Evolutionary conservation across 345 rosid genomes (phyloP).

Genomic region (Trapa bicornis): DNA sequence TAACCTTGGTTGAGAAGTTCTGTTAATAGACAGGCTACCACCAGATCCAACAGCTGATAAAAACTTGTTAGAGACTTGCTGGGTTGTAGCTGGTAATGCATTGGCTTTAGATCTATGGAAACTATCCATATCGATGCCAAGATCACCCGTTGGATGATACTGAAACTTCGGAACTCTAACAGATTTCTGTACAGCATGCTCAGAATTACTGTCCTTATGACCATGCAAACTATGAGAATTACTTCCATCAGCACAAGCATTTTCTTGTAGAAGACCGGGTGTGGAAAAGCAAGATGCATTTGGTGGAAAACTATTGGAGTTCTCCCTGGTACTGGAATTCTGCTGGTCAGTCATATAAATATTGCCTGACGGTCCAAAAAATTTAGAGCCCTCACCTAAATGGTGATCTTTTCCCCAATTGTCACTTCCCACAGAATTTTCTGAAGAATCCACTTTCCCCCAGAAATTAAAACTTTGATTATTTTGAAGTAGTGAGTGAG

Average conservation of each 20-base stretch:
- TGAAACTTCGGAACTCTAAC: conserved; percentile 57
- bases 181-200: conserved; percentile 27
- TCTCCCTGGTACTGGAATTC: conserved; percentile 24
- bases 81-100: conserved; percentile 19
- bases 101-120: conserved; percentile 23
- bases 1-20: conserved; percentile 47
- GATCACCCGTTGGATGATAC: conserved; percentile 89
- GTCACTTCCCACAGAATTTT: conserved; percentile 19
- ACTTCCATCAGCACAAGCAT: conserved; percentile 35
- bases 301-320: conserved; percentile 18
- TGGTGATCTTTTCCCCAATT: conserved; percentile 16
- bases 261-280: conserved; percentile 24
- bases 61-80: conserved; percentile 30
- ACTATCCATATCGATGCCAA: conserved; percentile 38
- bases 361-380: too few relatives aligned
- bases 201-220: conserved; percentile 36
- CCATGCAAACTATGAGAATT: conserved; percentile 29
- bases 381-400: too few relatives aligned
- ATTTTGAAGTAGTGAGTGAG: conserved; percentile 20
- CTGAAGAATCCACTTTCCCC: conserved; percentile 30
- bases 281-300: conserved; percentile 22
- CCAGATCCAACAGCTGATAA: conserved; percentile 27
- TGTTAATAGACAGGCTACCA: conserved; percentile 24
- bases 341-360: conserved; percentile 8
- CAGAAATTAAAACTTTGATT: conserved; percentile 30